Percentiles rank a stretch among this genome's conserved stretches.
phyloP scores from a whole-genome alignment of 768 basidiomycete genomes.

The Leccinellum luteum region DNA sequence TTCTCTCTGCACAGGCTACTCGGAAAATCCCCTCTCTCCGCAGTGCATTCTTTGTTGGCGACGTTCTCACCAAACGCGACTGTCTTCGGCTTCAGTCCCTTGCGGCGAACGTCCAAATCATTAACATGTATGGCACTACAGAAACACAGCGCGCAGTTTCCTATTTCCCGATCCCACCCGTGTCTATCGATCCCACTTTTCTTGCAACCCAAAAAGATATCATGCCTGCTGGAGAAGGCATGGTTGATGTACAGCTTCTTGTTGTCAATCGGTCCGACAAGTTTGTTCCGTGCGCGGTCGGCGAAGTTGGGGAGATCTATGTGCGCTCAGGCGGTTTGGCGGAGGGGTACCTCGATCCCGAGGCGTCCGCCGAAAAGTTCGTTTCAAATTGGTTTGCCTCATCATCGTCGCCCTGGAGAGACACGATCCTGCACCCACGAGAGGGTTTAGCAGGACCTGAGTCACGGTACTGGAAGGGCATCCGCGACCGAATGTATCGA shows the following conservation, averaged over 20 bases:
- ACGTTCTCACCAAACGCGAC: constrained; percentile 96
- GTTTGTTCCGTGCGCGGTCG: constrained; percentile 84
- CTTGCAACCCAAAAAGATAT: constrained; percentile 93
- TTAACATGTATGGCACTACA: constrained; percentile 99
- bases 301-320: constrained; percentile 98
- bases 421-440: constrained; percentile 68
- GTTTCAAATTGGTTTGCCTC: constrained; percentile 88
- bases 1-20: constrained; percentile 85
- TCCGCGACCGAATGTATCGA: constrained; percentile 96
- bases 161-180: constrained; percentile 89
- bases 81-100: constrained; percentile 92
- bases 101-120: constrained; percentile 87
- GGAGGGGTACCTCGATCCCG: constrained; percentile 87
- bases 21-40: constrained; percentile 79
- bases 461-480: constrained; percentile 86
- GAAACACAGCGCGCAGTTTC: constrained; percentile 99
- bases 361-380: constrained; percentile 87
- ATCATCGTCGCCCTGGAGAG: constrained; percentile 48
- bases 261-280: constrained; percentile 91
- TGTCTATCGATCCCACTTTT: constrained; percentile 84
- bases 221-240: constrained; percentile 96
- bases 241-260: constrained; percentile 96
- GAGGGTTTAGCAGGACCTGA: constrained; percentile 63
- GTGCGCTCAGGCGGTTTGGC: constrained; percentile 95
- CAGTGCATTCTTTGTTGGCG: constrained; percentile 99